phyloP scores from a whole-genome alignment of 768 basidiomycete species.

The Tephrocybe rancida region DNA sequence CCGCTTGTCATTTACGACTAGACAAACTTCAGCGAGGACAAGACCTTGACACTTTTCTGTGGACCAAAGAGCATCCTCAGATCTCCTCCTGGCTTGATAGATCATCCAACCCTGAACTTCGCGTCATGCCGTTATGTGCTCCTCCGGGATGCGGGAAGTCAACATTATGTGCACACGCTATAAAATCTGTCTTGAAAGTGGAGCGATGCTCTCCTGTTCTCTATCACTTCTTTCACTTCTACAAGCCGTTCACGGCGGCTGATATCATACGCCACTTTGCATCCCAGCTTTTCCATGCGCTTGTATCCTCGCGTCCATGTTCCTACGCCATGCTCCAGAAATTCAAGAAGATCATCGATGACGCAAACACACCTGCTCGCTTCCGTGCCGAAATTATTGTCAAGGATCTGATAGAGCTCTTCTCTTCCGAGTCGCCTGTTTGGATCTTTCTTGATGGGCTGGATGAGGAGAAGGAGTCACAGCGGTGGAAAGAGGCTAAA shows the following conservation, averaged over 20 bases:
- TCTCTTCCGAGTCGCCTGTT: not conserved
- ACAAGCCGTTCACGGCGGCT: not conserved
- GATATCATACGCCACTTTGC: conserved; percentile 1
- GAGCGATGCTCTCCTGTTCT: not conserved
- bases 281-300: not conserved
- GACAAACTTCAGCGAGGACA: not conserved
- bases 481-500: not conserved
- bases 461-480: not conserved
- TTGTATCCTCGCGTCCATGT: not conserved
- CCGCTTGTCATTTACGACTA: not conserved
- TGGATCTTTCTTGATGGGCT: conserved; percentile 3
- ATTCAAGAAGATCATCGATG: not conserved
- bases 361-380: not conserved
- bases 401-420: not conserved
- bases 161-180: not conserved
- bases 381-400: not conserved
- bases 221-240: conserved; percentile 1
- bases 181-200: not conserved
- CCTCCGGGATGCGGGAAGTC: conserved; percentile 1
- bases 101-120: not conserved
- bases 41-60: not conserved
- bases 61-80: not conserved
- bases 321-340: not conserved
- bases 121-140: not conserved
- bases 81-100: not conserved